These are phyloP conservation scores for Boehmeria nivea DNA, from an alignment of 306 rosid genomes.

Conservation along the genomic window DNA sequence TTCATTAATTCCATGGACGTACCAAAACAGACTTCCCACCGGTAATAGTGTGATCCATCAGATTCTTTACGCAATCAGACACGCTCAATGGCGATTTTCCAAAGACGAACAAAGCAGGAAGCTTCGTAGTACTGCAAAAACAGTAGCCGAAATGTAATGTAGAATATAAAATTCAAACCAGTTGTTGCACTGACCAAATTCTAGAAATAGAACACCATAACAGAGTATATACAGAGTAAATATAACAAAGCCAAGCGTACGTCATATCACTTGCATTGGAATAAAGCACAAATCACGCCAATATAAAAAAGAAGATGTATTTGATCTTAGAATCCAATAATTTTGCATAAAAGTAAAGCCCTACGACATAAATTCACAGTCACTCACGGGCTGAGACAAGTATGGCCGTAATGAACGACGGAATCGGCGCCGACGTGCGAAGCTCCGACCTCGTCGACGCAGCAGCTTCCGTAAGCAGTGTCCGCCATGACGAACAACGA, in stretches of 20 bases:
- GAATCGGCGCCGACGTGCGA: conserved; percentile 64
- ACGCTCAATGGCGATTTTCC: conserved; percentile 62
- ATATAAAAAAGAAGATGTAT: background rate
- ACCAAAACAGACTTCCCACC: conserved; percentile 59
- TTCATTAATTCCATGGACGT: conserved; percentile 2
- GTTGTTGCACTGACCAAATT: background rate
- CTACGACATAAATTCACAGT: too few relatives aligned
- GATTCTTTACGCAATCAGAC: conserved; percentile 41
- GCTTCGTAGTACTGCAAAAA: conserved; percentile 59
- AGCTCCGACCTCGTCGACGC: conserved; percentile 94
- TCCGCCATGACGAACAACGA: conserved; percentile 79
- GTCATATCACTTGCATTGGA: background rate
- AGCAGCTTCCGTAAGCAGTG: conserved; percentile 86
- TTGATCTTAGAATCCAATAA: too few relatives aligned
- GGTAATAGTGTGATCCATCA: conserved; percentile 32
- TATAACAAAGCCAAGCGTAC: background rate
- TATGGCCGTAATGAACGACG: conserved; percentile 85
- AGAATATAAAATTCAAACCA: conserved; percentile 5
- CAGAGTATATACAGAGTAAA: background rate
- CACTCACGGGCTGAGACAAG: conserved; percentile 90
- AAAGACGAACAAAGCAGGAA: conserved; percentile 70
- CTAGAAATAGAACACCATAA: background rate
- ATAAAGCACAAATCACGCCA: too few relatives aligned
- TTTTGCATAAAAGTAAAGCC: too few relatives aligned
- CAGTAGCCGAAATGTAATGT: conserved; percentile 5